A percentile compares a stretch with the other conserved stretches of the same genome.
phyloP scores from a whole-genome alignment of 441 rosid species.

The Codiaeum variegatum region DNA sequence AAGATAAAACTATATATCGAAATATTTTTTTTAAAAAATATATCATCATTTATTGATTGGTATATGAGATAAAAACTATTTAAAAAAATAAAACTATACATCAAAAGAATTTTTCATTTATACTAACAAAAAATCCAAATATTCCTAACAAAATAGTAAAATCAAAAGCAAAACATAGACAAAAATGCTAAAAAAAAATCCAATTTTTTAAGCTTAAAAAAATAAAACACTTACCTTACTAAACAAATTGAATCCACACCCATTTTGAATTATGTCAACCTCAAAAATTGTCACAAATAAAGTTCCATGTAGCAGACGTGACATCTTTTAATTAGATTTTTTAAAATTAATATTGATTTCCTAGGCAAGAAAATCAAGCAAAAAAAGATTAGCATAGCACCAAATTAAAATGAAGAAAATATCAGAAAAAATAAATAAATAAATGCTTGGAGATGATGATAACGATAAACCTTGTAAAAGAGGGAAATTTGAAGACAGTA shows the following conservation, averaged over 20 bases:
- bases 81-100: too few species aligned
- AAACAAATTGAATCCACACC: slow-evolving; percentile 45
- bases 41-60: too few species aligned
- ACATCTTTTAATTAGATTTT: slow-evolving; percentile 21
- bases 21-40: too few species aligned
- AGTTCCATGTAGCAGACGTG: slow-evolving; percentile 66
- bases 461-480: background rate
- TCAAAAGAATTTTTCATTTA: too few species aligned
- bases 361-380: background rate
- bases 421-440: background rate
- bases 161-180: background rate
- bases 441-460: slow-evolving; percentile 6
- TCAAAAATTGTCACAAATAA: slow-evolving; percentile 74
- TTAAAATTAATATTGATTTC: background rate
- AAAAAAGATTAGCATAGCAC: background rate
- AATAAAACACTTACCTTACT: slow-evolving; percentile 40
- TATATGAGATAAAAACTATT: too few species aligned
- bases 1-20: too few species aligned
- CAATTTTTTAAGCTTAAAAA: background rate
- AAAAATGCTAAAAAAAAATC: background rate
- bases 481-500: background rate
- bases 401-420: background rate
- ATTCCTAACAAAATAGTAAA: background rate
- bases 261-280: slow-evolving; percentile 50
- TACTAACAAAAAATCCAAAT: background rate